These are phyloP conservation scores for Cyphellophora europaea DNA, from an alignment of 2,329 filamentous ascomycete genomes.

Conservation along the genomic window DNA sequence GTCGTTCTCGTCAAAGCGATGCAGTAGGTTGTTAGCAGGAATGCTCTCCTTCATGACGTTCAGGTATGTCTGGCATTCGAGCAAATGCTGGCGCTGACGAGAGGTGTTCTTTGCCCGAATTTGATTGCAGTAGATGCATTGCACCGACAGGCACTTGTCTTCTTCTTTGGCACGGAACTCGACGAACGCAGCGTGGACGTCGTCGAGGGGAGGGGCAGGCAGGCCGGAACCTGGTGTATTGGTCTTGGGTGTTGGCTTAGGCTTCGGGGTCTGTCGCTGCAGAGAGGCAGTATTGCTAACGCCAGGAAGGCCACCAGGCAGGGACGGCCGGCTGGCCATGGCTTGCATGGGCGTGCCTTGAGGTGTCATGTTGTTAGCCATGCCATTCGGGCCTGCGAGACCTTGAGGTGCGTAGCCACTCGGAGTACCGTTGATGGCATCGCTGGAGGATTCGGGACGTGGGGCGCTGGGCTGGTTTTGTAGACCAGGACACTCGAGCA, in stretches of 20 bases:
- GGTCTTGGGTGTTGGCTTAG: conserved; percentile 12
- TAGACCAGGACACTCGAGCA: conserved; percentile 40
- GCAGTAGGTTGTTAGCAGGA: conserved; percentile 41
- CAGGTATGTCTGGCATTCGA: conserved; percentile 41
- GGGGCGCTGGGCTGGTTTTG: conserved; percentile 35
- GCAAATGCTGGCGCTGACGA: conserved; percentile 38
- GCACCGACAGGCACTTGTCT: conserved; percentile 36
- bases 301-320: conserved; percentile 20
- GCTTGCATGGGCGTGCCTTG: conserved; percentile 32
- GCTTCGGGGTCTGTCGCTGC: conserved; percentile 9
- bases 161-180: conserved; percentile 22
- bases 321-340: conserved; percentile 29
- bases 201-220: conserved; percentile 37
- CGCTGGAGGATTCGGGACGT: conserved; percentile 29
- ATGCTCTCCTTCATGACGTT: conserved; percentile 45
- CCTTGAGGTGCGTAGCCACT: conserved; percentile 31
- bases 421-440: conserved; percentile 31
- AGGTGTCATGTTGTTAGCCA: conserved; percentile 34
- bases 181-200: conserved; percentile 40
- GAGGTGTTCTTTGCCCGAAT: conserved; percentile 42
- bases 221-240: conserved; percentile 25
- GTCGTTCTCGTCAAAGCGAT: conserved; percentile 41
- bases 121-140: conserved; percentile 42
- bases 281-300: not conserved
- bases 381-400: conserved; percentile 29